Percentiles rank a stretch among this genome's conserved stretches.
Conservation (phyloP, 192 early-diverging fungal species). For the Backusella macrospora region DNA sequence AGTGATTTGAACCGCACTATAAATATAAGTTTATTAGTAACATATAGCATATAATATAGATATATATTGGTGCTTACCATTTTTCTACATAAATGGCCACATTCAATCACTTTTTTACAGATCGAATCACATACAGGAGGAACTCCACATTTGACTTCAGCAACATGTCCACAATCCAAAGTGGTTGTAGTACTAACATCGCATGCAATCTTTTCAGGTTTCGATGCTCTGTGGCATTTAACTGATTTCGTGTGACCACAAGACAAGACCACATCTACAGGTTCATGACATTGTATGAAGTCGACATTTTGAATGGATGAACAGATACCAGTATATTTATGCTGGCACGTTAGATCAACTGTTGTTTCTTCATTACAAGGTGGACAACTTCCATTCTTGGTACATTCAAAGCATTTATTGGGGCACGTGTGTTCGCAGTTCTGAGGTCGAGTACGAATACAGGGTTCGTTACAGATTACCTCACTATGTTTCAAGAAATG, state of each 20-base stretch:
- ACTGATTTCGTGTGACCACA: constrained; percentile 29
- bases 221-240: background rate
- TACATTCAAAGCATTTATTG: constrained; percentile 26
- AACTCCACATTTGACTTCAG: background rate
- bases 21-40: background rate
- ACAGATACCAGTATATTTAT: background rate
- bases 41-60: too few species aligned
- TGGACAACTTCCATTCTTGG: constrained; percentile 17
- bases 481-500: constrained; percentile 18
- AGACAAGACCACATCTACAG: background rate
- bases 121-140: constrained; percentile 2
- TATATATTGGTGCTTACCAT: constrained; percentile 2
- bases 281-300: background rate
- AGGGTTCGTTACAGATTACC: constrained; percentile 14
- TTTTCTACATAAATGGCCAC: constrained; percentile 26
- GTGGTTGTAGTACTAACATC: background rate
- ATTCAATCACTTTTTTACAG: constrained; percentile 17
- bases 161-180: constrained; percentile 4
- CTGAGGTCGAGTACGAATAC: constrained; percentile 17
- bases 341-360: constrained; percentile 7
- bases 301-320: background rate
- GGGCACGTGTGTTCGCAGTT: constrained; percentile 25
- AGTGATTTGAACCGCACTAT: constrained; percentile 33
- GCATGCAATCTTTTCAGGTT: background rate
- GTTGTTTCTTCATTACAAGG: constrained; percentile 11